Base-by-base conservation (phyloP, 78 protist genomes). In the Dictyostelium purpureum region DNA sequence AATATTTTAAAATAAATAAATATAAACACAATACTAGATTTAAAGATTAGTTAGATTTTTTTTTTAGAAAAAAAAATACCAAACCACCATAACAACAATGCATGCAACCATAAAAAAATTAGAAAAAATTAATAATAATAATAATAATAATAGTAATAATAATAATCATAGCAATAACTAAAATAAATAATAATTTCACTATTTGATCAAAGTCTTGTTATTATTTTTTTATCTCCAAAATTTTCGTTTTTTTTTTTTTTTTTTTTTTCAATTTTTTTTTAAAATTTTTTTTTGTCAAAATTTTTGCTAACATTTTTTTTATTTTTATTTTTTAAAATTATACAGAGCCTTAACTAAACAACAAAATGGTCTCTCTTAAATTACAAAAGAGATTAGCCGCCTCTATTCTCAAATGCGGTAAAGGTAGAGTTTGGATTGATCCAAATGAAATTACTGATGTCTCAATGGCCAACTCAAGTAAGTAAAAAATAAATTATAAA, bases 321-420 rank as follows among this genome's bases (percentile, higher is more conserved):
- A 9, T 43, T 43, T 43, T 43, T 4, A 43, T 43, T 43, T 43
- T 43, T 43, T 43, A 59, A 31, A 28, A 61, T 49, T 49, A 49
- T 49, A 31, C 18, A 28, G 16, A 10, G 4, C 16, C 16, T n/a
- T n/a, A n/a, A n/a, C n/a, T n/a, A 57, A 57, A 56, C 45, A 73
- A 85, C 80, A 90, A 54, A 65, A 97, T 97, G 98, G 97, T 96
- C 74, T 90, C 96, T 26, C 98, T 98, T 31, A 67, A 73, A 59
- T 79, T 97, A 28, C 99, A 98, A 97, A 98, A 99, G 97, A 94
- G 99, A 47, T 96, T 99, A 28, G 99, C 99, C 19, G 98, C 99
- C 45, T 67, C 97, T 79, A 97, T 99, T 61, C 97, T 99, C 71
- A 96, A 98, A 93, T 98, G 99, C 96, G 99, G 99, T 51, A 59